Evolutionary conservation across 2,329 filamentous ascomycete species (phyloP).

Genomic region (Hypoxylon sp.): DNA sequence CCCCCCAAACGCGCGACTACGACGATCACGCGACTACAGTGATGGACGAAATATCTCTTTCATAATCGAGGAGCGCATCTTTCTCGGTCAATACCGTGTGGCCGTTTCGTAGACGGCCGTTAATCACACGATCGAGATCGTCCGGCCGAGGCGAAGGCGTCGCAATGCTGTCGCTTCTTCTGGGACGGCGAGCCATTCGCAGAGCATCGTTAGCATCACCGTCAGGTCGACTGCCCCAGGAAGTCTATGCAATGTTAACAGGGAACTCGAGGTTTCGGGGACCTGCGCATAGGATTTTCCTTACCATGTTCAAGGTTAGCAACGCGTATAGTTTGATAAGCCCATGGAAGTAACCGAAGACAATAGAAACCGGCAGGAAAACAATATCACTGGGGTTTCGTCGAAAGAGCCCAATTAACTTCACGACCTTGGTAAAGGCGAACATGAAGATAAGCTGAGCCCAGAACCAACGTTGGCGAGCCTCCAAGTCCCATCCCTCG

Average conservation of each 20-base stretch:
- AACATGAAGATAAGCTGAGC: constrained; percentile 82
- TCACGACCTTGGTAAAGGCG: constrained; percentile 88
- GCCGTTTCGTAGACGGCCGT: constrained; percentile 38
- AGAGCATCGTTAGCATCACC: constrained; percentile 86
- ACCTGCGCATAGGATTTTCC: constrained; percentile 12
- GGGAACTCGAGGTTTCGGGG: constrained; percentile 6
- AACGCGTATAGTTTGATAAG: constrained; percentile 92
- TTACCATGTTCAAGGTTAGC: constrained; percentile 85
- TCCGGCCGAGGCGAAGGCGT: constrained; percentile 54
- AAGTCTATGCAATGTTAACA: constrained; percentile 74
- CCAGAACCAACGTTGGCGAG: constrained; percentile 70
- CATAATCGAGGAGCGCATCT: constrained; percentile 38
- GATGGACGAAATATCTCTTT: constrained; percentile 44
- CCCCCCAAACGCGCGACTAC: constrained; percentile 25
- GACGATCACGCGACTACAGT: constrained; percentile 42
- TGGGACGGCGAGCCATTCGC: constrained; percentile 71
- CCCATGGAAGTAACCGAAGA: constrained; percentile 95
- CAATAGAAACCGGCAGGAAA: constrained; percentile 85
- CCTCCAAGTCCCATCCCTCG: constrained; percentile 68
- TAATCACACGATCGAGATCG: constrained; percentile 51
- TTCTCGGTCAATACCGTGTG: constrained; percentile 46
- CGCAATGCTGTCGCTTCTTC: constrained; percentile 56
- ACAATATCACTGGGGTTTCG: constrained; percentile 86
- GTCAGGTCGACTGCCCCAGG: constrained; percentile 94
- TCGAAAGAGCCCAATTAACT: constrained; percentile 88